These are phyloP conservation scores for Volvariella volvacea DNA, from an alignment of 1,284 basidiomycete species.

Conservation along the genomic window DNA sequence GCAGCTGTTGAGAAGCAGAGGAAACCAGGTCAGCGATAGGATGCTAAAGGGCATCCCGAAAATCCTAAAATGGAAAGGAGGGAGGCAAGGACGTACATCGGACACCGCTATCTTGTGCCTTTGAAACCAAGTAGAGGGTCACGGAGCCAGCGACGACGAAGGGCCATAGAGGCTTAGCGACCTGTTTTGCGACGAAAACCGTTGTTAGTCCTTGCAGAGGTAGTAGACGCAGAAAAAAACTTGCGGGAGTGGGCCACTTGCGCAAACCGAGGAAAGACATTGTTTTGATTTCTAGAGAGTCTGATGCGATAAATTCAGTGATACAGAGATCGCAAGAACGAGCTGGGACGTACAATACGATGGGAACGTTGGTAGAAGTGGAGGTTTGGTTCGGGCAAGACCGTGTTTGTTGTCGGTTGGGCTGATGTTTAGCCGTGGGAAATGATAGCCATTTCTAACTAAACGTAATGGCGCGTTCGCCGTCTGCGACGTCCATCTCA, in stretches of 20 bases:
- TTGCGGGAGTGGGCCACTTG: slow-evolving; percentile 71
- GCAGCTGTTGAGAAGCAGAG: slow-evolving; percentile 40
- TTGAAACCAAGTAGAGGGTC: slow-evolving; percentile 59
- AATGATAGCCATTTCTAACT: no score
- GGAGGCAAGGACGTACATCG: slow-evolving; percentile 50
- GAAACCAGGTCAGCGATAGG: slow-evolving; percentile 7
- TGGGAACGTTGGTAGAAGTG: slow-evolving; percentile 14
- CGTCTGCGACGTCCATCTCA: no score
- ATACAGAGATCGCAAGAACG: slow-evolving; percentile 2
- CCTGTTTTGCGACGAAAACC: slow-evolving; percentile 29
- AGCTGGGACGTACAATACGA: slow-evolving; percentile 7
- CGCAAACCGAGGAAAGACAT: slow-evolving; percentile 75
- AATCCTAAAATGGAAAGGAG: slow-evolving; percentile 1
- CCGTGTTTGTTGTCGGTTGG: slow-evolving; percentile 12
- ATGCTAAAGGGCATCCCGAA: no score
- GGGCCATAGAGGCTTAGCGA: slow-evolving; percentile 68
- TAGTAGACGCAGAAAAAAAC: slow-evolving; percentile 21
- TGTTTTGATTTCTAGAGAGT: slow-evolving; percentile 14
- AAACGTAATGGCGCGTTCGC: no score
- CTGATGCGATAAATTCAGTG: slow-evolving; percentile 2
- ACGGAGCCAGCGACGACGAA: slow-evolving; percentile 60
- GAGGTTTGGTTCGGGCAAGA: slow-evolving; percentile 19
- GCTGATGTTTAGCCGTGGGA: no score
- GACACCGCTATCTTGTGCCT: slow-evolving; percentile 58
- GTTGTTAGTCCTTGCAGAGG: slow-evolving; percentile 8